These are phyloP conservation scores for Populus ilicifolia DNA, from an alignment of 345 rosid species.

Conservation along the genomic window DNA sequence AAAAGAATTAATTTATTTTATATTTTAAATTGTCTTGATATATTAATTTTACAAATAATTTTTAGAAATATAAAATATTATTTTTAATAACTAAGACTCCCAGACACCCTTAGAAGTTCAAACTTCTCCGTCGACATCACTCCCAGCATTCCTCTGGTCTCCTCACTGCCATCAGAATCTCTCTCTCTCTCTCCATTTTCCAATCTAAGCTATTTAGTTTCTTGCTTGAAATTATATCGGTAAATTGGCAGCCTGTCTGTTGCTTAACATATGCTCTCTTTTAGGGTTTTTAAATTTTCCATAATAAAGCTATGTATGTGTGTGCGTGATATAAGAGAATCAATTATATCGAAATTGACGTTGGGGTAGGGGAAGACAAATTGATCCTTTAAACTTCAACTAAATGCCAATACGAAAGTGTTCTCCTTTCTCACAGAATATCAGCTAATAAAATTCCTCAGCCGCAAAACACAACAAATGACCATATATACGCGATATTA, in stretches of 20 bases:
- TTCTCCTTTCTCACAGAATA: too few species aligned
- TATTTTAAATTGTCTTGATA: too few species aligned
- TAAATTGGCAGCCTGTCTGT: neutral
- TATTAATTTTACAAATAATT: too few species aligned
- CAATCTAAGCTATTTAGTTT: neutral
- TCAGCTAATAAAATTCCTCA: too few species aligned
- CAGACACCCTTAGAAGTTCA: too few species aligned
- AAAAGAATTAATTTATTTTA: too few species aligned
- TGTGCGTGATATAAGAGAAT: neutral
- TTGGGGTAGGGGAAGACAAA: neutral
- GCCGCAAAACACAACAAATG: too few species aligned
- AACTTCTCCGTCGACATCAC: constrained; percentile 22
- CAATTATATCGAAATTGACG: neutral
- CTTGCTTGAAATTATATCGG: neutral
- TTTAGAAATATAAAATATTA: too few species aligned
- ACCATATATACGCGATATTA: too few species aligned
- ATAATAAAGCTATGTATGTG: neutral
- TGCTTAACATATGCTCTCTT: neutral
- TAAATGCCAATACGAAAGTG: neutral
- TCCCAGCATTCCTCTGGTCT: constrained; percentile 86
- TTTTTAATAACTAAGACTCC: too few species aligned
- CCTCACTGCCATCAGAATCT: constrained; percentile 41
- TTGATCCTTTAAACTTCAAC: neutral
- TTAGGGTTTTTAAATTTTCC: neutral
- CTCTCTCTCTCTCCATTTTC: neutral